Conservation (phyloP, 176 grass and related monocot species). For the Oryza meridionalis region DNA sequence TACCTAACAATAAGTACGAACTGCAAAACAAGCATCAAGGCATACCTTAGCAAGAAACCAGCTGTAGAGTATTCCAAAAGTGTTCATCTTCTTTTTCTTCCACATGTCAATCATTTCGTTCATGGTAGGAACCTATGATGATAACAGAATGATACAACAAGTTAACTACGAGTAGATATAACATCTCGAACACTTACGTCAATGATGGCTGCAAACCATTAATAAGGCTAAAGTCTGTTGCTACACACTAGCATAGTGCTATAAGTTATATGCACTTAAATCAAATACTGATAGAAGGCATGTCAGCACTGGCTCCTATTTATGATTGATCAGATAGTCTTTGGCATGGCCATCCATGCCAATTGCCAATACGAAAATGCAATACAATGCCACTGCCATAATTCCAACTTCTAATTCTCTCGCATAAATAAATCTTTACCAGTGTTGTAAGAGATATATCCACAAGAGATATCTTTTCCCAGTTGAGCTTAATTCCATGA, state of each 20-base stretch:
- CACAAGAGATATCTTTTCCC: neutral
- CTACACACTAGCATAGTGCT: neutral
- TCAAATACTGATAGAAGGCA: slow-evolving; percentile 8
- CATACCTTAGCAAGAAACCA: slow-evolving; percentile 97
- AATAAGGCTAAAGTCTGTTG: neutral
- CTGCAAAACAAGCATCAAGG: neutral
- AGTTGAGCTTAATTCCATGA: neutral
- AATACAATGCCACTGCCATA: neutral
- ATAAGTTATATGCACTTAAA: neutral
- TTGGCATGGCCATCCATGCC: neutral
- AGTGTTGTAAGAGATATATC: neutral
- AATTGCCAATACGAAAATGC: neutral
- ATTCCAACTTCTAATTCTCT: neutral
- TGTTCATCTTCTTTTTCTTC: slow-evolving; percentile 93
- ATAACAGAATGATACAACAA: slow-evolving; percentile 12
- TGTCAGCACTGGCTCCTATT: neutral
- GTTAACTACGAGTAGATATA: neutral
- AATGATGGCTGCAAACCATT: neutral
- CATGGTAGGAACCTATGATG: slow-evolving; percentile 76
- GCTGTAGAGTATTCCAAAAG: slow-evolving; percentile 93
- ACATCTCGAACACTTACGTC: neutral
- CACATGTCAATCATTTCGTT: slow-evolving; percentile 97
- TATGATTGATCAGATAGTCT: slow-evolving; percentile 2
- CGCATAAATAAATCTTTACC: neutral
- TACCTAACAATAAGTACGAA: slow-evolving; percentile 3